Percentiles rank a stretch among this genome's conserved stretches.
Conservation (phyloP, 2,329 filamentous ascomycete species). For the Cladobotryum protrusum region DNA sequence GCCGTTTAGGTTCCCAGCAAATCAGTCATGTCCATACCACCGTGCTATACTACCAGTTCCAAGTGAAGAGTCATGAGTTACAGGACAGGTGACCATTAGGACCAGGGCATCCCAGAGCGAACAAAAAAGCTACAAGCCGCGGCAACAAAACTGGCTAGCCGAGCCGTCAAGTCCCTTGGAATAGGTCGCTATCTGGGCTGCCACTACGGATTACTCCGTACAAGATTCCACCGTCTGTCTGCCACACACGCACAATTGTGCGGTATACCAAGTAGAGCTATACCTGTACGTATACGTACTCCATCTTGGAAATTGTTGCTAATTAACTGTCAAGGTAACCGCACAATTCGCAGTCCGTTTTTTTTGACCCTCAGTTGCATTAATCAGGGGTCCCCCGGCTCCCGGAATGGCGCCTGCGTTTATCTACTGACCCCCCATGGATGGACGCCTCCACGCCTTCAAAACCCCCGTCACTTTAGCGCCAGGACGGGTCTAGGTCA, state of each 20-base stretch:
- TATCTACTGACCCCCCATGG: not conserved
- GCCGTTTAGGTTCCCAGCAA: too few species aligned
- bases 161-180: not conserved
- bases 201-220: not conserved
- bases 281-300: too few species aligned
- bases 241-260: not conserved
- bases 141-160: constrained; percentile 1
- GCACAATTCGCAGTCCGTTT: not conserved
- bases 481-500: not conserved
- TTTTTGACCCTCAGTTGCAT: constrained; percentile 1
- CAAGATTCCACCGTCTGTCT: not conserved
- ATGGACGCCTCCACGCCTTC: not conserved
- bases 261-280: too few species aligned
- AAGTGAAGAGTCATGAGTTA: not conserved
- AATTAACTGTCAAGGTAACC: too few species aligned
- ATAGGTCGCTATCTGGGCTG: not conserved
- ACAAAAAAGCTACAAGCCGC: not conserved
- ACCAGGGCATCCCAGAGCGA: not conserved
- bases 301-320: too few species aligned
- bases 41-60: too few species aligned
- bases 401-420: constrained; percentile 4
- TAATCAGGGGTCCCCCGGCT: constrained; percentile 5
- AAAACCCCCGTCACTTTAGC: not conserved
- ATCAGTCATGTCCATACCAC: too few species aligned
- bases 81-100: not conserved